Base-by-base conservation (phyloP, 768 basidiomycete genomes). In the Pulveroboletus ravenelii region DNA sequence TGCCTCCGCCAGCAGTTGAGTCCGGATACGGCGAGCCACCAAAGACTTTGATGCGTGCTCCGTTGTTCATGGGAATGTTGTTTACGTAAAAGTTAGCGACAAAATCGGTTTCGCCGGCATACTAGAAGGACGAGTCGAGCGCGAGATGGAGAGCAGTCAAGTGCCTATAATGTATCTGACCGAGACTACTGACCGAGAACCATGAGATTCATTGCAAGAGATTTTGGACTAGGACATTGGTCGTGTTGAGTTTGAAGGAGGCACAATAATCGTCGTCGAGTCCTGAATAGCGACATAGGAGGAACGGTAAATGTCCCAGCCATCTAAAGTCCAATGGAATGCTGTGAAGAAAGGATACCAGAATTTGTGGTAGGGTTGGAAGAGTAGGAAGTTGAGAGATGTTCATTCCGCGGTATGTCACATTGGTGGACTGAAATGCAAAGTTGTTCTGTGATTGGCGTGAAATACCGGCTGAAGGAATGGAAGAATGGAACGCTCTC, bases 31-130 rank as follows among this genome's bases (percentile, higher is more conserved):
- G 72, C 25, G 68, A 70, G 0, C 75, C 77, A 5, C 74, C 74
- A 52, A 77, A 79, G 5, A 74, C 74, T 61, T 79, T 79, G 67
- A 78, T 78, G n/a, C 75, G 70, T 0, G 75, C 76, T 2, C 76
- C 55, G 40, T 78, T 74, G 23, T 67, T 54, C 72, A 78, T 76
- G 20, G 67, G 65, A 32, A 78, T 62, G 49, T 78, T 73, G 25
- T 63, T 61, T 32, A 70, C 74, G 23, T 60, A 66, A 43, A 78
- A 64, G 59, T 78, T 74, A 23, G 69, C 70, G 27, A 76, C 74
- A 42, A 77, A 74, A 39, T 78, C 75, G 20, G 62, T 68, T 51
- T 66, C 64, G 6, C n/a, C n/a, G n/a, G n/a, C 69, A 23, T 23
- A 23, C 20, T 23, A n/a, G 20, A 23, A 23, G 20, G 20, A 23